Percentiles rank a stretch among this genome's conserved stretches.
phyloP scores from a whole-genome alignment of 331 rosid species.

The Stylosanthes scabra region DNA sequence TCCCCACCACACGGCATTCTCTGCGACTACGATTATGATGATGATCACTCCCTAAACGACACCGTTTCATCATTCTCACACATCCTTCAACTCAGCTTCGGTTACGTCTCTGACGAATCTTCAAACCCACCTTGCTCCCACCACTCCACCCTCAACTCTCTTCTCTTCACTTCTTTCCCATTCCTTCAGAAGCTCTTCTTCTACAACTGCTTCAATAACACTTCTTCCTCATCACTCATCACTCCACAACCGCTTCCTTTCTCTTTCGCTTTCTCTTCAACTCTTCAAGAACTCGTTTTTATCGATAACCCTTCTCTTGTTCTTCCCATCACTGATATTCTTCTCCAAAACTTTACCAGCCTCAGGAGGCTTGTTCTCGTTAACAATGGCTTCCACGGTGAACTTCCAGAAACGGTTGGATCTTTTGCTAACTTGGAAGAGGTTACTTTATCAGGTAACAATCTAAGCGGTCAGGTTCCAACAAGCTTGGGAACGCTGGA shows the following conservation, averaged over 20 bases:
- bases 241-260: not conserved
- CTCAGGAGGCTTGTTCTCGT: constrained; percentile 58
- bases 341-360: constrained; percentile 53
- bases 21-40: constrained; percentile 46
- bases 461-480: constrained; percentile 56
- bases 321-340: constrained; percentile 35
- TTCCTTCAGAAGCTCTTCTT: constrained; percentile 78
- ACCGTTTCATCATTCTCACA: constrained; percentile 34
- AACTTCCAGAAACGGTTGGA: constrained; percentile 32
- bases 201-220: constrained; percentile 73
- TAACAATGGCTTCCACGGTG: constrained; percentile 66
- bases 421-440: constrained; percentile 56
- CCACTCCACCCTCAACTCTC: constrained; percentile 59
- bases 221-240: not conserved
- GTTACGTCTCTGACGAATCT: constrained; percentile 72
- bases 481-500: constrained; percentile 41
- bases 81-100: constrained; percentile 74
- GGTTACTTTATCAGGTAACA: constrained; percentile 64
- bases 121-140: constrained; percentile 77
- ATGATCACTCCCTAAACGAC: not conserved
- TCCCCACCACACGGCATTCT: constrained; percentile 78
- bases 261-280: constrained; percentile 33
- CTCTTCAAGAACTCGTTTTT: constrained; percentile 71
- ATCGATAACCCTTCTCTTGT: constrained; percentile 67
- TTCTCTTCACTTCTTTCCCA: constrained; percentile 60